A percentile compares a stretch with the other conserved stretches of the same genome.
These are phyloP conservation scores for Epichloe hybrida DNA, from an alignment of 2,329 filamentous ascomycete species.

Conservation along the genomic window DNA sequence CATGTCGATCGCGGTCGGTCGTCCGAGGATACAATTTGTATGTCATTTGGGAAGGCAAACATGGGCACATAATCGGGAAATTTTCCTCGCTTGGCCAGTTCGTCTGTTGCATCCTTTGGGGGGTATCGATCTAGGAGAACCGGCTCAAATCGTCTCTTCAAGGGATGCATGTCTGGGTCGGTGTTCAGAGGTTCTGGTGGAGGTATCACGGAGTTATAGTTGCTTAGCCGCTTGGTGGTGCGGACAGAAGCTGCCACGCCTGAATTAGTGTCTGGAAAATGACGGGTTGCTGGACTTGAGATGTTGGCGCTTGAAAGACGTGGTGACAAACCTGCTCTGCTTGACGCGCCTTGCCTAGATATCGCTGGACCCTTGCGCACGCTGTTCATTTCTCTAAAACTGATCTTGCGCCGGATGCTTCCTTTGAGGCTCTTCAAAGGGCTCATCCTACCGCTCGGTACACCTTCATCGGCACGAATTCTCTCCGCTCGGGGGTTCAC, in stretches of 20 bases:
- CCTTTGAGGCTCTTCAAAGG: constrained; percentile 54
- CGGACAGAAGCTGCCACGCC: constrained; percentile 43
- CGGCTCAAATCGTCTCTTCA: constrained; percentile 88
- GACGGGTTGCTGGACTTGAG: neutral
- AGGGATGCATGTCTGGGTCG: constrained; percentile 86
- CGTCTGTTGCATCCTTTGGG: constrained; percentile 70
- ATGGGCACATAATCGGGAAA: constrained; percentile 98
- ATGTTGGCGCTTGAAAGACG: neutral
- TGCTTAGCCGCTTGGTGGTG: constrained; percentile 79
- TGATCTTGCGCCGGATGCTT: constrained; percentile 84
- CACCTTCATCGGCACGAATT: constrained; percentile 60
- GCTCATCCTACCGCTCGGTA: constrained; percentile 37
- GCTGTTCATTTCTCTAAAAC: constrained; percentile 90
- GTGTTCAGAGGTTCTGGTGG: constrained; percentile 80
- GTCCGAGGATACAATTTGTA: constrained; percentile 90
- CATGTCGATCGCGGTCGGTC: constrained; percentile 90
- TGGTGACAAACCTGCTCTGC: constrained; percentile 27
- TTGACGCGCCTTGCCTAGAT: constrained; percentile 51
- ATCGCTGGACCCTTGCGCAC: constrained; percentile 72
- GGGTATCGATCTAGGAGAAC: constrained; percentile 93
- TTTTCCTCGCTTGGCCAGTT: constrained; percentile 62
- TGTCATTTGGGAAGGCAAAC: constrained; percentile 98
- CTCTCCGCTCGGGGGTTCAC: constrained; percentile 66
- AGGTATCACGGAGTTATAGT: constrained; percentile 97
- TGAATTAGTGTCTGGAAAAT: neutral